These are phyloP conservation scores for Solanum stenotomum DNA, from an alignment of 257 asterid species.

Conservation along the genomic window DNA sequence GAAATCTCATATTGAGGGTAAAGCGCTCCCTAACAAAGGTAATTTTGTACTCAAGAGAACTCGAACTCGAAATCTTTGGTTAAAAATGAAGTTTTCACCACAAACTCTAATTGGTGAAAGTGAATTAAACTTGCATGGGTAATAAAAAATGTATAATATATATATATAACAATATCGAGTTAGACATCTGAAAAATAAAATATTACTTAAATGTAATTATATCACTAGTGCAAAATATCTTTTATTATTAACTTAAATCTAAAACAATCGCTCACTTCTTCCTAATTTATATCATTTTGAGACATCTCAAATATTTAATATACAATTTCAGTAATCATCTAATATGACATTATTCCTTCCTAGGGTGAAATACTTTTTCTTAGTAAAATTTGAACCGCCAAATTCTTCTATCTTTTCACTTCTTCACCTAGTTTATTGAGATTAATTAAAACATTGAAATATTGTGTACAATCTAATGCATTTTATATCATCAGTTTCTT, in stretches of 20 bases:
- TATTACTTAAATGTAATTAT: neutral
- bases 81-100: too few relatives aligned
- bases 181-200: neutral
- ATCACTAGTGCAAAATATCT: neutral
- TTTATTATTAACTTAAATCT: neutral
- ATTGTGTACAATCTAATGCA: neutral
- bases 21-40: accelerated
- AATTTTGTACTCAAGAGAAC: too few relatives aligned
- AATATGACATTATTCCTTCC: neutral
- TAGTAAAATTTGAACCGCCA: neutral
- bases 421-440: neutral
- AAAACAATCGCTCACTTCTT: neutral
- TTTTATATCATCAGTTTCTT: neutral
- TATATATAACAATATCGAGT: neutral
- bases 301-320: neutral
- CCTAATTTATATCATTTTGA: neutral
- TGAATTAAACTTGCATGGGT: too few relatives aligned
- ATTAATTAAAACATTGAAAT: neutral
- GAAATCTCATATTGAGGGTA: accelerated
- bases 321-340: neutral
- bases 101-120: neutral
- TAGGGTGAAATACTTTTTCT: neutral
- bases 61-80: neutral
- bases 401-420: neutral
- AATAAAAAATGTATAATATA: neutral